These are phyloP conservation scores for Haplosporangium gracile DNA, from an alignment of 192 early-diverging fungal species.

Conservation along the genomic window DNA sequence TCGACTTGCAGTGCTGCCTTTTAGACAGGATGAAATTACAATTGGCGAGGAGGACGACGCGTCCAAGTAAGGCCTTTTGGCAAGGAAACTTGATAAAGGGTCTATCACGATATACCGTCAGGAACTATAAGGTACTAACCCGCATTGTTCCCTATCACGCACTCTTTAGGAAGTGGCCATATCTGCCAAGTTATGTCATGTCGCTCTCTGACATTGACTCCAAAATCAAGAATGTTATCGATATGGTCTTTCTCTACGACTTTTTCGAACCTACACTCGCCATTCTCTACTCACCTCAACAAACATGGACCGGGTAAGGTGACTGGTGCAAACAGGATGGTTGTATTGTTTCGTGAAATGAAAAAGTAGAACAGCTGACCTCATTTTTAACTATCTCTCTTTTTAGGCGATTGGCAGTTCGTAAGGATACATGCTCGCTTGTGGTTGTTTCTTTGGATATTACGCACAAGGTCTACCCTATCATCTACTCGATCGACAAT, in stretches of 20 bases:
- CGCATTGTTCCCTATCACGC: not conserved
- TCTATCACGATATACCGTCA: not conserved
- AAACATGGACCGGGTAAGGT: constrained; percentile 89
- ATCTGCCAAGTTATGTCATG: constrained; percentile 80
- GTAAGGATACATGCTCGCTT: constrained; percentile 80
- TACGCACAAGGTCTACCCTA: constrained; percentile 78
- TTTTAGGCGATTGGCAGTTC: constrained; percentile 69
- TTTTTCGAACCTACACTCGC: constrained; percentile 96
- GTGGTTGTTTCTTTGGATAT: constrained; percentile 91
- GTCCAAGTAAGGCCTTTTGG: constrained; percentile 57
- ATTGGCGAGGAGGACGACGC: constrained; percentile 70
- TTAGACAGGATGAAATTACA: constrained; percentile 74
- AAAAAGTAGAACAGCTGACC: not conserved
- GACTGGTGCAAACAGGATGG: not conserved
- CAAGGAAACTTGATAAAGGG: not conserved
- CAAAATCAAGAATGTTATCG: constrained; percentile 83
- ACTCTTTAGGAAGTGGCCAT: constrained; percentile 67
- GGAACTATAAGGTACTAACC: not conserved
- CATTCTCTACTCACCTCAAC: constrained; percentile 88
- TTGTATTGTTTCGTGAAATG: not conserved
- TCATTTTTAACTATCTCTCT: not conserved
- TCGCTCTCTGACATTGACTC: constrained; percentile 69
- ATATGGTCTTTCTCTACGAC: constrained; percentile 91
- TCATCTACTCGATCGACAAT: constrained; percentile 80
- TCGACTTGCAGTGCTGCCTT: constrained; percentile 91